These are phyloP conservation scores for Scutellaria baicalensis DNA, from an alignment of 257 asterid genomes.

Conservation along the genomic window DNA sequence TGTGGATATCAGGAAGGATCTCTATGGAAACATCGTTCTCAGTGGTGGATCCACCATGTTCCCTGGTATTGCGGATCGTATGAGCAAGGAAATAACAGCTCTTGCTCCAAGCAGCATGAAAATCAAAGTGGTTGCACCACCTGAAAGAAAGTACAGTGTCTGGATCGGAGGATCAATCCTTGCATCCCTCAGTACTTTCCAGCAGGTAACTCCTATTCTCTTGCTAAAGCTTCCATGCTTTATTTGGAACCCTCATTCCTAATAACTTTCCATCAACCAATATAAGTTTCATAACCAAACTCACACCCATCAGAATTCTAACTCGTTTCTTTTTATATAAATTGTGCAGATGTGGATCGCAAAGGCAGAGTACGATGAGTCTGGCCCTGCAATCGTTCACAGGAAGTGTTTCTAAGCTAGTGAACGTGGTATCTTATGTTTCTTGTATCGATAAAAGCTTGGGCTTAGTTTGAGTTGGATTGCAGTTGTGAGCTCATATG, in stretches of 20 bases:
- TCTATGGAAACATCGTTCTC: slow-evolving; percentile 56
- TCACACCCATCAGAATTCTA: no score
- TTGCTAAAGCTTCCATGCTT: background rate
- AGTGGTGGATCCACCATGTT: slow-evolving; percentile 78
- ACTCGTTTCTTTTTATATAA: no score
- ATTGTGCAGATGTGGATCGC: slow-evolving; percentile 55
- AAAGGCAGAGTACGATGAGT: slow-evolving; percentile 49
- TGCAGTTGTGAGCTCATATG: slow-evolving; percentile 13
- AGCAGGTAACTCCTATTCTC: slow-evolving; percentile 35
- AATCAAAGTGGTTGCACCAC: slow-evolving; percentile 66
- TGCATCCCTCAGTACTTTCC: slow-evolving; percentile 67
- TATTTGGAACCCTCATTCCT: background rate
- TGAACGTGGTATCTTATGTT: background rate
- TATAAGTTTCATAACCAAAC: no score
- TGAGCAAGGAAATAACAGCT: slow-evolving; percentile 65
- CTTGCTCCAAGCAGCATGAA: slow-evolving; percentile 66
- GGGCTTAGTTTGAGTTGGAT: slow-evolving; percentile 6
- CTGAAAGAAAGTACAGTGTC: slow-evolving; percentile 68
- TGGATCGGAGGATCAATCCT: slow-evolving; percentile 72
- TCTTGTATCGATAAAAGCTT: background rate
- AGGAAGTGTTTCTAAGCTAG: slow-evolving; percentile 52
- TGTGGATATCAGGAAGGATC: slow-evolving; percentile 56
- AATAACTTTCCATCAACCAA: background rate
- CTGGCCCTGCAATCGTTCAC: slow-evolving; percentile 65
- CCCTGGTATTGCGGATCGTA: slow-evolving; percentile 62